A percentile compares a stretch with the other conserved stretches of the same genome.
phyloP scores from a whole-genome alignment of 1,284 basidiomycete species.

The Phellinidium pouzarii region DNA sequence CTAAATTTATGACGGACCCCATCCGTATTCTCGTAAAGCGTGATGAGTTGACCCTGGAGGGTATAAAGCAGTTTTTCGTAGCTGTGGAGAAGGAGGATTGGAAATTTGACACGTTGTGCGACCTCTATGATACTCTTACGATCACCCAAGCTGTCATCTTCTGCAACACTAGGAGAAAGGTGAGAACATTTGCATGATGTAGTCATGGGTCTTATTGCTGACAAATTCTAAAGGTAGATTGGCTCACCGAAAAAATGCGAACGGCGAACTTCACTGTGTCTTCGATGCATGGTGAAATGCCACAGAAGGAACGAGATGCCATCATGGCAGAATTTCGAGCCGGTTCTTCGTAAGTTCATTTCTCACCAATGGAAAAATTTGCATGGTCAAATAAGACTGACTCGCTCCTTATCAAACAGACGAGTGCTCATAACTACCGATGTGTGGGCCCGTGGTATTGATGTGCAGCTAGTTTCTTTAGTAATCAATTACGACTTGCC shows the following conservation, averaged over 20 bases:
- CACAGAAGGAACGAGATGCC: constrained; percentile 95
- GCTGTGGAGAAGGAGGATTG: constrained; percentile 99
- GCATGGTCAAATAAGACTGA: constrained; percentile 11
- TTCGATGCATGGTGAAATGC: constrained; percentile 99
- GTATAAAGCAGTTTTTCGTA: constrained; percentile 99
- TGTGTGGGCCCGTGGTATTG: constrained; percentile 98
- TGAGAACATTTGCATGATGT: constrained; percentile 27
- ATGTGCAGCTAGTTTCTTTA: constrained; percentile 96
- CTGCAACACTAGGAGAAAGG: constrained; percentile 98
- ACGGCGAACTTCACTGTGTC: constrained; percentile 95
- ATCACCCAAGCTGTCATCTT: constrained; percentile 99
- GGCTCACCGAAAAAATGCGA: constrained; percentile 98
- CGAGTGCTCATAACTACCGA: constrained; percentile 96
- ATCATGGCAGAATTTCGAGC: constrained; percentile 99
- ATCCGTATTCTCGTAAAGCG: constrained; percentile 99
- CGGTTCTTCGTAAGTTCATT: constrained; percentile 73
- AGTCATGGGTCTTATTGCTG: constrained; percentile 12
- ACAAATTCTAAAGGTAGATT: constrained; percentile 69
- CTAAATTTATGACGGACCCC: constrained; percentile 99
- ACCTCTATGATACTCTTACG: constrained; percentile 96
- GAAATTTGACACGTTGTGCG: constrained; percentile 99
- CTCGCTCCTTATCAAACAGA: constrained; percentile 32
- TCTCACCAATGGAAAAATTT: constrained; percentile 9
- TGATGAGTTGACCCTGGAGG: constrained; percentile 98
- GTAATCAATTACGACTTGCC: constrained; percentile 98